Base-by-base conservation (phyloP, 1,139 yeast species). In the Komagataea norvegica region DNA sequence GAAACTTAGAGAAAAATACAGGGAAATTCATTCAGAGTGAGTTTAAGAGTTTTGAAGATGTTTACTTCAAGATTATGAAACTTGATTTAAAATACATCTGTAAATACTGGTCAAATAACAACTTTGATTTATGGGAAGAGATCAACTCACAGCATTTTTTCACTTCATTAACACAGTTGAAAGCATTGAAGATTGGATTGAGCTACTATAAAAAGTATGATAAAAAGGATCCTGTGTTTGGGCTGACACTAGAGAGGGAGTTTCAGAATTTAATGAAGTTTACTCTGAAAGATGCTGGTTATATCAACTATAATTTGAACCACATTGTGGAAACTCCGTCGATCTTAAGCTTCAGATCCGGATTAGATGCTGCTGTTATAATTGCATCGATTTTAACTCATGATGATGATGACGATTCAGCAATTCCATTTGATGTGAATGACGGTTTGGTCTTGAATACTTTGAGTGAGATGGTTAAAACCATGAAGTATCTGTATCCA, bases 41-140 rank as follows among this genome's bases (percentile, higher is more conserved):
- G 3, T 54, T 34, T 17, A 27, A 19, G 19, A 31, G 11, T 31
- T 28, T 32, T 43, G 43, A 34, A 54, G 60, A 36, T 36, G 58
- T 82, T 16, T 82, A 74, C 54, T 48, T 64, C 9, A 63, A 73
- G 24, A 65, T 86, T 8, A 53, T 89, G 17, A 76, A 75, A 51
- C 80, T 82, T 3, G 97, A 91, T 61, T 71, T 89, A 51, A 62
- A 67, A 34, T 91, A 79, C 50, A 71, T 84, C 15, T 53, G 72
- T 21, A 54, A 60, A n/a, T 68, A 73, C 50, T 89, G 96, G 96
- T 52, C 64, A 9, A 56, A 62, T 18, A 60, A 63, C 4, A 82
- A 88, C 13, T 91, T 85, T 62, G 98, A 91, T 61, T 65, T 89
- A 36, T 91, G 98, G 98, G 98, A 91, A 62, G 98, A 91, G 60